Percentiles rank a stretch among this genome's conserved stretches.
Conservation (phyloP, 192 early-diverging fungal genomes). For the Coemansia sp. region DNA sequence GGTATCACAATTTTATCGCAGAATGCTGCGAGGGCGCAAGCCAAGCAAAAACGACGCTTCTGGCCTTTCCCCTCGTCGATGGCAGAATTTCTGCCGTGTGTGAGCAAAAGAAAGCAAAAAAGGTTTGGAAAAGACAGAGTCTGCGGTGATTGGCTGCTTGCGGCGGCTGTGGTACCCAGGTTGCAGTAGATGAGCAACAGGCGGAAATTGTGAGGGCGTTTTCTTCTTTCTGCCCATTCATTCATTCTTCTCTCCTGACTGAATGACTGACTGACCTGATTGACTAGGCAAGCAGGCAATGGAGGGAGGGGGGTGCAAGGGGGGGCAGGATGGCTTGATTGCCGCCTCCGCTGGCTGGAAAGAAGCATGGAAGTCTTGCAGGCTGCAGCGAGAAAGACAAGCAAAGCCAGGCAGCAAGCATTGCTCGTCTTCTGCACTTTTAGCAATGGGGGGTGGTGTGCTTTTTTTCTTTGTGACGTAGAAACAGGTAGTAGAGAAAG, state of each 20-base stretch:
- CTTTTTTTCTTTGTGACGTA: neutral
- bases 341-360: neutral
- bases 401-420: neutral
- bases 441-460: neutral
- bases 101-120: neutral
- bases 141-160: conserved; percentile 6
- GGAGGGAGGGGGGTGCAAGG: conserved; percentile 6
- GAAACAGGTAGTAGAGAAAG: neutral
- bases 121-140: neutral
- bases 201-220: neutral
- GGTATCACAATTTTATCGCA: conserved; percentile 10
- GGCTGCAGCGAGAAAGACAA: neutral
- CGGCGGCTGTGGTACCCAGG: neutral
- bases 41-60: neutral
- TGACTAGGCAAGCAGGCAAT: neutral
- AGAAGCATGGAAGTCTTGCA: neutral
- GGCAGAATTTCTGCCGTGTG: neutral
- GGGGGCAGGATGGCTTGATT: neutral
- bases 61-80: neutral
- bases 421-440: neutral
- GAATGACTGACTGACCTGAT: too few species aligned
- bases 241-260: neutral
- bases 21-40: neutral
- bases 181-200: conserved; percentile 4
- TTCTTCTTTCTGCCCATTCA: conserved; percentile 1